These are phyloP conservation scores for Datisca glomerata DNA, from an alignment of 306 rosid genomes.

Conservation along the genomic window DNA sequence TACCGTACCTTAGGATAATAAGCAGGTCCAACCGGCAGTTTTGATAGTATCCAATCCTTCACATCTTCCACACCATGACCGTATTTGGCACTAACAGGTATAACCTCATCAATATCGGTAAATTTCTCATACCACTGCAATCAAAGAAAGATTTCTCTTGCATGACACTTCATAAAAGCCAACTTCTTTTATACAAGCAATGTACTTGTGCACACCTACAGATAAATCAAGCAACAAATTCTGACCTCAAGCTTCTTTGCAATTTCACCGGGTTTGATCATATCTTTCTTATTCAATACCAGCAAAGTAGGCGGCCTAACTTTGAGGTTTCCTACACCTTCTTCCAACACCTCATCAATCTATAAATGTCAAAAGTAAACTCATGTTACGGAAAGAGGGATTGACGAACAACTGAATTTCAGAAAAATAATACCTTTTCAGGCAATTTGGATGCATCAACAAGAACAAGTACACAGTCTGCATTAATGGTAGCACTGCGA, in stretches of 20 bases:
- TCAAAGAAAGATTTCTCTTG: constrained; percentile 13
- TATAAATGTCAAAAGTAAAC: constrained; percentile 16
- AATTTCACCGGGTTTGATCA: constrained; percentile 94
- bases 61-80: constrained; percentile 93
- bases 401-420: constrained; percentile 11
- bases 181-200: not conserved
- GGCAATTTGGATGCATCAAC: constrained; percentile 97
- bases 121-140: constrained; percentile 91
- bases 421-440: constrained; percentile 58
- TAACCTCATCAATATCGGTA: constrained; percentile 76
- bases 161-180: constrained; percentile 1
- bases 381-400: constrained; percentile 13
- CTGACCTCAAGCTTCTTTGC: constrained; percentile 93
- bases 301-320: constrained; percentile 59
- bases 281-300: constrained; percentile 86
- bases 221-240: constrained; percentile 20
- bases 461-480: constrained; percentile 89
- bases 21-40: constrained; percentile 86
- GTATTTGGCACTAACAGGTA: constrained; percentile 94
- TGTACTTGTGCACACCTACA: constrained; percentile 12
- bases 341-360: constrained; percentile 90
- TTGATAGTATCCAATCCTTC: constrained; percentile 85
- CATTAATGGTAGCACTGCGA: constrained; percentile 70
- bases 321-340: constrained; percentile 49
- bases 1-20: constrained; percentile 78